Evolutionary conservation across 768 basidiomycete species (phyloP), one percentile per base, ranked within the genome.

Genomic region (Mycena filopes): DNA sequence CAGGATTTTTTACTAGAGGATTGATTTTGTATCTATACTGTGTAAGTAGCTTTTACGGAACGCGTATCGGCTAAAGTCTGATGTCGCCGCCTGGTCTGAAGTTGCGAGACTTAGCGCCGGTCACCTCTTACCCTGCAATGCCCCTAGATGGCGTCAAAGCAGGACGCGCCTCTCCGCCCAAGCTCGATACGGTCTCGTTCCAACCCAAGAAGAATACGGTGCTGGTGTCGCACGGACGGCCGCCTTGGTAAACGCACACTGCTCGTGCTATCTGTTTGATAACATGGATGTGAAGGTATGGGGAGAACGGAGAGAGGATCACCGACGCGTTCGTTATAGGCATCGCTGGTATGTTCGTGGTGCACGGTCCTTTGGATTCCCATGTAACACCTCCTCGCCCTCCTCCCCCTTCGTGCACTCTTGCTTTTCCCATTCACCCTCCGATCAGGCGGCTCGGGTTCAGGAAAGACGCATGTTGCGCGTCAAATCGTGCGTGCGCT

Each of bases 401-500:
- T 43, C 55, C n/a, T 2, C 12, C n/a, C 33, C 28, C 11, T 4
- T 33, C 38, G 12, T 5, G 9, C n/a, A n/a, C n/a, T n/a, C 25
- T 28, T 40, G 25, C 42, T 10, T 38, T 28, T 50, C 31, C 23
- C 13, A 47, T 46, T 58, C n/a, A n/a, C 26, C 28, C 31, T 42
- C 38, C 4, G 25, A 28, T 18, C 70, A 93, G 92, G 92, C 51
- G 93, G 93, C 13, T 94, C 93, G 63, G 93, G 92, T 2, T 94
- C 93, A 68, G 94, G 94, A 63, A 95, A 95, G 94, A 95, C 94
- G 25, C 90, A 93, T 78, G 94, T 95, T 46, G 93, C 94, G 20
- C 83, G 89, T 57, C 89, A 94, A 73, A 93, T 95, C 55, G 89
- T 95, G 29, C 86, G 87, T 63, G 81, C 90, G 8, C 84, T 95